Evolutionary conservation across 495 filamentous ascomycete genomes (phyloP), one percentile per base, ranked within the genome.

Genomic region (Talaromyces trachyspermus): DNA sequence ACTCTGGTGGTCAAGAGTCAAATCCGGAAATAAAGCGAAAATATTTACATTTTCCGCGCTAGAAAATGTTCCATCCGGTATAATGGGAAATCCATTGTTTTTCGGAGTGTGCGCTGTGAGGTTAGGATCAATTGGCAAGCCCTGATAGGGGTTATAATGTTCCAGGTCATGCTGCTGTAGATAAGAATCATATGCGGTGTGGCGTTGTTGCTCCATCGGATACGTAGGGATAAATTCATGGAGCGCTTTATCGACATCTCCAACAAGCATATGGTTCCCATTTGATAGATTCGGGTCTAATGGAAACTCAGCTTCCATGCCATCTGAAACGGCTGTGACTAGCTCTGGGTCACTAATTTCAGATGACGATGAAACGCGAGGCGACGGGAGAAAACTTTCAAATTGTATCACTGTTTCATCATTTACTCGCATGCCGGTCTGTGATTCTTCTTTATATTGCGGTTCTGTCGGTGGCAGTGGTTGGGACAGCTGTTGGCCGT

Each of bases 321-420:
- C 23, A 17, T 40, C 38, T n/a, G 46, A 32, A 42, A 19, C 20
- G 29, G 26, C 20, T 14, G 14, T 20, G 37, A 24, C 27, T 41
- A 25, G 26, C 20, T 49, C 46, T 7, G 23, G 46, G 14, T 49
- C 46, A 36, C 46, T 40, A 11, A 40, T 42, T 18, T 49, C 46
- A 19, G 46, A 49, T 22, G 38, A 40, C 12, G 46, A 48, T 19
- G 46, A 42, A 11, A 42, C 46, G 15, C 36, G 46, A n/a, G 46
- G 46, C 17, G 46, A 49, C 15, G 46, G 46, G 22, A 49, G 46
- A 15, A 40, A 49, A 36, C 46, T 49, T 10, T 40, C 38, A 33
- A 29, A 40, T 22, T 30, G 46, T 15, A 49, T 49, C 3, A 40
- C 37, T 11, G 46, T 40, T 22, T 49, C 46, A 10, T 49, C 33